Evolutionary conservation across 345 rosid genomes (phyloP), one percentile per base, ranked within the genome.

Genomic region (Eucalyptus curtisii): DNA sequence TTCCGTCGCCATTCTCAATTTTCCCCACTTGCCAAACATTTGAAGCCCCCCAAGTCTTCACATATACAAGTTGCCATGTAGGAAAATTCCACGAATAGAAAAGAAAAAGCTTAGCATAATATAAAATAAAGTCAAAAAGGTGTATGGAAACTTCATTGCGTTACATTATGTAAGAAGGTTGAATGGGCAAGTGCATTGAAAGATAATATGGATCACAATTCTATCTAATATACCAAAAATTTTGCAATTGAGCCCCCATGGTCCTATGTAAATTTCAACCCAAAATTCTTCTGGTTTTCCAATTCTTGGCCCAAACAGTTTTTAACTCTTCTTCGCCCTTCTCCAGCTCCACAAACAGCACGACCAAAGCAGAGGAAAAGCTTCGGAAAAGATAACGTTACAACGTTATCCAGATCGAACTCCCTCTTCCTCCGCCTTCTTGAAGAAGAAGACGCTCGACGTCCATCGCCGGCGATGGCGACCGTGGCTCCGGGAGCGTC

Each of bases 401-500:
- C 44, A 76, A 76, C 47, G 84, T 40, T 40, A 40, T 40, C 84
- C 15, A 22, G 7, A 40, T 76, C 47, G 57, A 52, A 20, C 47
- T 76, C 5, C 84, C 68, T 76, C 84, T 40, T 37, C 84, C 84
- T 76, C 25, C 15, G 5, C 84, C 47, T 76, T 40, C 82, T 76
- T 11, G 84, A 6, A 64, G 76, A 64, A n/a, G 79, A 31, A 64
- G 76, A 64, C 82, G 82, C 47, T 40, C 24, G 47, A 10, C 84
- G 30, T 20, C 3, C 84, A 22, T 6, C 27, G 82, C 47, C 7
- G 82, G 82, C 42, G 13, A 40, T 76, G 84, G 89, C 94, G 87
- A 59, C 93, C 91, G 93, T 95, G 89, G 85, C 95, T 4, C 22
- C 88, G 10, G 92, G 90, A 33, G 48, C 90, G 87, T 53, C 88